Percentiles rank a stretch among this genome's conserved stretches.
Evolutionary conservation across 1,139 yeast genomes (phyloP).

Genomic region (Blastobotrys raffinosifermentans): DNA sequence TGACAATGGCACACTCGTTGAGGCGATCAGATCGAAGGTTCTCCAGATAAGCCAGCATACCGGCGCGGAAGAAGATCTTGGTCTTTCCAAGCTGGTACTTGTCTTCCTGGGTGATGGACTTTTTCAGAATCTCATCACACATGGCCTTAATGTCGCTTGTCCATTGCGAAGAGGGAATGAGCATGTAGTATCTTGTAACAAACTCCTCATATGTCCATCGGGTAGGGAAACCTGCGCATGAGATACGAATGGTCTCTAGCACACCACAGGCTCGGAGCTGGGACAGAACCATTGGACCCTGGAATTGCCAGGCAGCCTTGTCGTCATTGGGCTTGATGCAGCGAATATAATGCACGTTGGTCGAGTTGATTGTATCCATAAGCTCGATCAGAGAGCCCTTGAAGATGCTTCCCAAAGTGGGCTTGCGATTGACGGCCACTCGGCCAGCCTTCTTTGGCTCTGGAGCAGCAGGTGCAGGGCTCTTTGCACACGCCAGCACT

Average conservation of each 20-base stretch:
- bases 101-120: slow-evolving; percentile 55
- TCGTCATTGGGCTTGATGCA: slow-evolving; percentile 96
- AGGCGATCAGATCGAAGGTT: slow-evolving; percentile 76
- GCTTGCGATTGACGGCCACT: slow-evolving; percentile 60
- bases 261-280: slow-evolving; percentile 99
- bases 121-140: slow-evolving; percentile 60
- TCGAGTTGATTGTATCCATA: slow-evolving; percentile 87
- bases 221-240: slow-evolving; percentile 97
- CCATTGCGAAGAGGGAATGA: slow-evolving; percentile 69
- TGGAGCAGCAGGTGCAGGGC: slow-evolving; percentile 41
- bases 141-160: slow-evolving; percentile 52
- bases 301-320: slow-evolving; percentile 94
- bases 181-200: slow-evolving; percentile 80
- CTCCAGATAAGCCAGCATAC: slow-evolving; percentile 84
- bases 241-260: slow-evolving; percentile 88
- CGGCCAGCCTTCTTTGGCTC: slow-evolving; percentile 20
- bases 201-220: slow-evolving; percentile 95
- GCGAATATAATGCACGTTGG: slow-evolving; percentile 94
- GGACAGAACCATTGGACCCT: slow-evolving; percentile 88
- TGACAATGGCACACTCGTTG: slow-evolving; percentile 68
- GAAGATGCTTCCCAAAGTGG: slow-evolving; percentile 92
- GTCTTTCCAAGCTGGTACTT: slow-evolving; percentile 79
- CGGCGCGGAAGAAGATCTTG: slow-evolving; percentile 89
- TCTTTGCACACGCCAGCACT: slow-evolving; percentile 61
- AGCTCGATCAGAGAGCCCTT: slow-evolving; percentile 87